Conservation (phyloP, 2,329 filamentous ascomycete genomes). For the Neurospora crassa region DNA sequence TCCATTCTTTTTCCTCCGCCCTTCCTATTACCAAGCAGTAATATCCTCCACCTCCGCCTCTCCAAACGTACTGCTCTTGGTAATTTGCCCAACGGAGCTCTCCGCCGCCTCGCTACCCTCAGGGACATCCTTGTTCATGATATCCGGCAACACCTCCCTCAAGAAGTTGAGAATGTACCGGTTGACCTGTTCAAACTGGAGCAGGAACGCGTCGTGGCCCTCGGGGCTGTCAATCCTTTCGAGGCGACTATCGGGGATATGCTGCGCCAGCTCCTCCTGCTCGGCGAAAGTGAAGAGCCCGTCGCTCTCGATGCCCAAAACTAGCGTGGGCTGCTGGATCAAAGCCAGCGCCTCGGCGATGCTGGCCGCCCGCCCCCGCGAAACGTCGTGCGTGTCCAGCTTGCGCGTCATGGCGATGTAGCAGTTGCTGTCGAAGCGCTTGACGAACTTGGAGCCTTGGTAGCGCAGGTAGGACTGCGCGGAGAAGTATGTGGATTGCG, state of each 20-base stretch:
- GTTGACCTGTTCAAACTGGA: slow-evolving; percentile 98
- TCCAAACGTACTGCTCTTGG: slow-evolving; percentile 85
- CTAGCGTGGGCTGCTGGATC: slow-evolving; percentile 82
- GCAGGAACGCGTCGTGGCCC: slow-evolving; percentile 89
- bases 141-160: slow-evolving; percentile 71
- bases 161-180: slow-evolving; percentile 76
- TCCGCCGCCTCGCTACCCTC: slow-evolving; percentile 29
- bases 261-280: slow-evolving; percentile 80
- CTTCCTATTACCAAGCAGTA: slow-evolving; percentile 65
- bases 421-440: slow-evolving; percentile 95
- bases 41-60: slow-evolving; percentile 96
- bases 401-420: slow-evolving; percentile 99
- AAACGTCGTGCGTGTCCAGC: slow-evolving; percentile 93
- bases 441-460: slow-evolving; percentile 93
- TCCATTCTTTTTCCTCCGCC: neutral
- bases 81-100: slow-evolving; percentile 50
- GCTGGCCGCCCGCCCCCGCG: slow-evolving; percentile 58
- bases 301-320: slow-evolving; percentile 91
- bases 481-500: slow-evolving; percentile 83
- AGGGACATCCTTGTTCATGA: slow-evolving; percentile 60
- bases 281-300: slow-evolving; percentile 96
- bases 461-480: slow-evolving; percentile 96
- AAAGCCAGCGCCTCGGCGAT: slow-evolving; percentile 67
- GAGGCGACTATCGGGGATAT: slow-evolving; percentile 67
- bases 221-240: slow-evolving; percentile 89